Evolutionary conservation across 2,329 filamentous ascomycete genomes (phyloP), one percentile per base, ranked within the genome.

Genomic region (Microsporum canis): DNA sequence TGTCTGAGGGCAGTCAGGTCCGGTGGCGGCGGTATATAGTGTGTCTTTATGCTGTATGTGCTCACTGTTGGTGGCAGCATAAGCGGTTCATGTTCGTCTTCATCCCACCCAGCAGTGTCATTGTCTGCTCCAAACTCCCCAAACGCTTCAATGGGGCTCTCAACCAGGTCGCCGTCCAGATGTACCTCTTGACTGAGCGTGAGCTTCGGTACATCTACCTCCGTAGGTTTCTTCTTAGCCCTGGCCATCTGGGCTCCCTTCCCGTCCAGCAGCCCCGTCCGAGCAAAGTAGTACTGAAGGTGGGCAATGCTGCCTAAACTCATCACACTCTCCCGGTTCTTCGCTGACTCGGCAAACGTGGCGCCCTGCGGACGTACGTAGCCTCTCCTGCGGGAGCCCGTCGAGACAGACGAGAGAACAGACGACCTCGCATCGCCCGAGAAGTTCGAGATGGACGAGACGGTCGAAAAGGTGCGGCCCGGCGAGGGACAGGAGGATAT

Each of bases 51-150:
- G 66, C 89, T 91, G 74, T 97, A 99, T 2, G 94, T 99, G 80
- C 91, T 96, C 45, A 92, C 90, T 0, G 94, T 99, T 0, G 94
- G 94, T n/a, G 94, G 92, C 2, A 96, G 84, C 84, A 99, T 92
- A 63, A 87, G 82, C 34, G 84, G 82, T 62, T 90, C 88, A 6
- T 78, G 77, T n/a, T 80, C 79, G 5, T 78, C 77, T 29, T 78
- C 76, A 14, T 81, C 79, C 56, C 77, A 80, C 33, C 80, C 80
- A 1, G 75, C 72, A 8, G 77, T 67, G 5, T 76, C 76, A 5
- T 66, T n/a, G 12, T 43, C 39, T 43, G 14, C 61, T 53, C 65
- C 65, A 7, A 64, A 76, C 7, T 66, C 62, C 58, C 63, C 65
- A 5, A 66, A 62, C 49, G 71, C 71, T 8, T 75, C 72, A 36